Evolutionary conservation across 2,329 filamentous ascomycete species (phyloP).

Genomic region (Hymenoscyphus fructigenus): DNA sequence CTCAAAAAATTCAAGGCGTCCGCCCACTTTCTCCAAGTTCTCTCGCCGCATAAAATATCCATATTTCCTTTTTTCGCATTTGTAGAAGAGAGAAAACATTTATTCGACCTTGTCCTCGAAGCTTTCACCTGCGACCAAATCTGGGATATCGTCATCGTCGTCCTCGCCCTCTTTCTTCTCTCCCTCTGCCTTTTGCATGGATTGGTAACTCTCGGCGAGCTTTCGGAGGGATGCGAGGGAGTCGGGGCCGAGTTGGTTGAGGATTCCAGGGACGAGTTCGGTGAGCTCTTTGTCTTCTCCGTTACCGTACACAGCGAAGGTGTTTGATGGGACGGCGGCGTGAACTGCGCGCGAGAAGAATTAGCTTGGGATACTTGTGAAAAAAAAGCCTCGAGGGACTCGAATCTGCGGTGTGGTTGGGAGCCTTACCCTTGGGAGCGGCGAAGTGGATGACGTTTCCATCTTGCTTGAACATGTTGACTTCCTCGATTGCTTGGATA

Average conservation of each 20-base stretch:
- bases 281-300: conserved; percentile 99
- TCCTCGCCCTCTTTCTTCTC: conserved; percentile 72
- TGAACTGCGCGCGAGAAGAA: conserved; percentile 64
- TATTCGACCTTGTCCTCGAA: conserved; percentile 82
- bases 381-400: neutral
- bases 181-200: conserved; percentile 90
- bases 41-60: conserved; percentile 9
- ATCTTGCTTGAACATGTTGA: conserved; percentile 99
- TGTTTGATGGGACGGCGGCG: conserved; percentile 95
- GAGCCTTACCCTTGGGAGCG: conserved; percentile 78
- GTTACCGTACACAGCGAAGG: conserved; percentile 98
- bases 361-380: conserved; percentile 12
- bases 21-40: conserved; percentile 5
- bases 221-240: conserved; percentile 96
- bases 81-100: conserved; percentile 11
- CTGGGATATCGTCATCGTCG: conserved; percentile 81
- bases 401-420: conserved; percentile 5
- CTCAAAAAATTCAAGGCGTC: conserved; percentile 21
- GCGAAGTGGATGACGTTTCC: conserved; percentile 99
- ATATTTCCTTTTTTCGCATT: neutral
- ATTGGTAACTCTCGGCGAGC: conserved; percentile 99
- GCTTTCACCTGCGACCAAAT: conserved; percentile 94
- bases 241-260: conserved; percentile 99
- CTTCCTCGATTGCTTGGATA: conserved; percentile 99
- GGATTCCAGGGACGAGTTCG: conserved; percentile 97